Base-by-base conservation (phyloP, 768 basidiomycete genomes). In the Lyophyllum atratum region DNA sequence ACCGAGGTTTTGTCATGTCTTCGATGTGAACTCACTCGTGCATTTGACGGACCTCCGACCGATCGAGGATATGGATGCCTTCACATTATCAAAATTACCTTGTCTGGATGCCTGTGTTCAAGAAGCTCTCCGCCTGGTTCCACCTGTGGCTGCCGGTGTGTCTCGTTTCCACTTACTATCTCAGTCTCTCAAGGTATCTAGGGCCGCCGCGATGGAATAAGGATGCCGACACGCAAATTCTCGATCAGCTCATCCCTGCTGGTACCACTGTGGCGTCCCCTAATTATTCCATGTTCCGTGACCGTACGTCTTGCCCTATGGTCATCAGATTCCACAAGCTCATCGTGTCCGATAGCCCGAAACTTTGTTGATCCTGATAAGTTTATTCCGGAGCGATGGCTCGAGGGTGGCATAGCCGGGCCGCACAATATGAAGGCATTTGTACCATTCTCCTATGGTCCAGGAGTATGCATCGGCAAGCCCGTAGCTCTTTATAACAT, bases 61-160 rank as follows among this genome's bases (percentile, higher is more conserved):
- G 9, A 25, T 54, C 15, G 64, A 62, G 21, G 55, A 64, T 44
- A 57, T 60, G 29, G 64, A 65, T 42, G 33, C 44, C 25, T 34
- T 24, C 15, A 55, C 44, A 4, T 37, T 66, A 10, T 24, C 48
- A 1, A 56, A 62, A 31, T 49, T 67, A 19, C 60, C 66, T 4
- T 67, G 61, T 25, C 67, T 68, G 15, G 66, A 66, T 47, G 66
- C 66, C 12, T 67, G 68, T 37, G 49, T 67, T 11, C 66, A 68
- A 51, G 67, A 68, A 50, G 54, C 62, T n/a, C 57, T 68, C 14
- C 55, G 67, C 11, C 39, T 67, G 17, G 56, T 62, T 7, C 66
- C 68, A 17, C 66, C 68, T 15, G 63, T 61, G 11, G 51, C 66
- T 39, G 60, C 59, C 21, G 66, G 66, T 66, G 37, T 10, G 33